Conservation (phyloP, 108 stramenopile species). For the Epithemia pelagica region DNA sequence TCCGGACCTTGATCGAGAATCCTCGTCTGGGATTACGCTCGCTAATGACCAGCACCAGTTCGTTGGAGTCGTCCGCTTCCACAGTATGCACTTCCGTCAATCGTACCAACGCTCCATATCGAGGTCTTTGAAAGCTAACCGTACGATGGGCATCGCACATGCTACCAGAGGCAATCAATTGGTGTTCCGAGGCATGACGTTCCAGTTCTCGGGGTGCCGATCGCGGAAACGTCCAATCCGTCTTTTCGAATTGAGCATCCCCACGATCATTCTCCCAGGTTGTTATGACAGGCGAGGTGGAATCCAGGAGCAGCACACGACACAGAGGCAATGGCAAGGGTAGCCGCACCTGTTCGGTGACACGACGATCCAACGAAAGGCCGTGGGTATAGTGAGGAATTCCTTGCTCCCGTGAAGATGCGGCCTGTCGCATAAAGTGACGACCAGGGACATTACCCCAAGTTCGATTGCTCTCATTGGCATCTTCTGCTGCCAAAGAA, state of each 20-base stretch:
- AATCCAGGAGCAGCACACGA: conserved; percentile 64
- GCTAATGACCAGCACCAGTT: conserved; percentile 42
- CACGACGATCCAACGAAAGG: conserved; percentile 50
- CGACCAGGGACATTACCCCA: conserved; percentile 54
- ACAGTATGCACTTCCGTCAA: conserved; percentile 69
- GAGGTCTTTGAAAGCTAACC: conserved; percentile 46
- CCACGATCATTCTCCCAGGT: conserved; percentile 70
- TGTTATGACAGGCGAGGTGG: conserved; percentile 68
- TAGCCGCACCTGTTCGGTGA: conserved; percentile 49
- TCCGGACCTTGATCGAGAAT: conserved; percentile 62
- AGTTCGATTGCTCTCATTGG: conserved; percentile 1
- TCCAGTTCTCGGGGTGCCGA: conserved; percentile 69
- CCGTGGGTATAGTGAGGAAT: conserved; percentile 64
- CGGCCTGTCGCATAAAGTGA: conserved; percentile 43
- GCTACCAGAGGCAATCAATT: conserved; percentile 66
- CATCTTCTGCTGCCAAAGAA: background rate
- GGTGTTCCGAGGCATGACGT: conserved; percentile 52
- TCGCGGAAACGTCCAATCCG: conserved; percentile 66
- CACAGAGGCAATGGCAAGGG: conserved; percentile 65
- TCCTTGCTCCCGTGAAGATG: conserved; percentile 24
- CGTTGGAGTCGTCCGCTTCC: conserved; percentile 58
- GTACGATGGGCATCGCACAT: conserved; percentile 71
- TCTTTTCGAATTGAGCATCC: conserved; percentile 53
- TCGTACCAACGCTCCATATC: conserved; percentile 46
- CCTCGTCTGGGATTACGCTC: conserved; percentile 75